Evolutionary conservation across 495 filamentous ascomycete genomes (phyloP).

Genomic region (Penicillium canariense): DNA sequence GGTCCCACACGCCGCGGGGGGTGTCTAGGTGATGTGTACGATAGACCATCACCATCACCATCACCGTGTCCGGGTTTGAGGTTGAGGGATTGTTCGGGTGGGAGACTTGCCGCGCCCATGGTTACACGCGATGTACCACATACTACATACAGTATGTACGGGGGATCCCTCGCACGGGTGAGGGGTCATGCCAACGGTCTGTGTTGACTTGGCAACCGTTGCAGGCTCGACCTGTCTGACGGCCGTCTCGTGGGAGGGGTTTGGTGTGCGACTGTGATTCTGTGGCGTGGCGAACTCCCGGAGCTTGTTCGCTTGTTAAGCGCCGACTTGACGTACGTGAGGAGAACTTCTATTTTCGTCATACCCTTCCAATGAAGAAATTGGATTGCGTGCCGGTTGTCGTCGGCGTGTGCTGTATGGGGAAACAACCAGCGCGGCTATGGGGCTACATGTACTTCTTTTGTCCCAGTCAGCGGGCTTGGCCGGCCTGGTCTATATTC

Average conservation of each 20-base stretch:
- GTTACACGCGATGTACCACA: not conserved
- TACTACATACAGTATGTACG: not conserved
- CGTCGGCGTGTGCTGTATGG: not conserved
- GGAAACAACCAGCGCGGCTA: not conserved
- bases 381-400: not conserved
- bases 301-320: not conserved
- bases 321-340: not conserved
- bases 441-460: not conserved
- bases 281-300: not conserved
- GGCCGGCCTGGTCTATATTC: not conserved
- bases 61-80: too few relatives aligned
- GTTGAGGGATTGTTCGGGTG: not conserved
- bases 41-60: not conserved
- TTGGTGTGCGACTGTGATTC: not conserved
- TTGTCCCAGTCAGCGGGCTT: not conserved
- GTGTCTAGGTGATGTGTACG: too few relatives aligned
- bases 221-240: slow-evolving; percentile 13
- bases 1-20: too few relatives aligned
- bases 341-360: not conserved
- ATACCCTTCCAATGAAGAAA: too few relatives aligned
- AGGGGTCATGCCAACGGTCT: not conserved
- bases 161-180: not conserved
- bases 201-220: slow-evolving; percentile 23
- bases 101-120: not conserved
- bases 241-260: not conserved